These are phyloP conservation scores for Parastagonospora nodorum DNA, from an alignment of 2,329 filamentous ascomycete genomes.

Conservation along the genomic window DNA sequence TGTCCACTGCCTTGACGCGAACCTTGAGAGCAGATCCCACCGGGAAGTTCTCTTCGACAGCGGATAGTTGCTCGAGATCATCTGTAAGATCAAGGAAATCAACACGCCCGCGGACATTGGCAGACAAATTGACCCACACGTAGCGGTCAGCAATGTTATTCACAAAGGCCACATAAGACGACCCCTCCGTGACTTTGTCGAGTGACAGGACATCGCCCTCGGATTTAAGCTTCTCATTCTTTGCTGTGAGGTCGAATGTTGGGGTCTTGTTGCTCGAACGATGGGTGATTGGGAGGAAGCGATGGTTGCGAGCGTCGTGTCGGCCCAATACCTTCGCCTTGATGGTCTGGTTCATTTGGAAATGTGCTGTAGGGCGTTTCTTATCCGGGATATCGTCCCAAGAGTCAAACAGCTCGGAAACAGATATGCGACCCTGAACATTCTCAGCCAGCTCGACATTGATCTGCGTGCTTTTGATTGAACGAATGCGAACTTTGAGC, in stretches of 20 bases:
- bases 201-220: slow-evolving; percentile 70
- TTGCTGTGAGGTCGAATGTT: slow-evolving; percentile 86
- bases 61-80: slow-evolving; percentile 77
- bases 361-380: slow-evolving; percentile 78
- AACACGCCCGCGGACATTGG: slow-evolving; percentile 83
- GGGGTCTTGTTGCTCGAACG: slow-evolving; percentile 72
- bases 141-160: slow-evolving; percentile 84
- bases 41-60: slow-evolving; percentile 81
- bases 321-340: slow-evolving; percentile 80
- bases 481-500: slow-evolving; percentile 78
- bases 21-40: slow-evolving; percentile 86
- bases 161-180: slow-evolving; percentile 79
- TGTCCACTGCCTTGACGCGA: slow-evolving; percentile 75
- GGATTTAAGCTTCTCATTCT: slow-evolving; percentile 60
- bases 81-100: slow-evolving; percentile 83
- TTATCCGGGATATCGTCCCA: slow-evolving; percentile 86
- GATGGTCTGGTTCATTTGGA: slow-evolving; percentile 72
- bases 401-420: slow-evolving; percentile 85
- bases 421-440: slow-evolving; percentile 88
- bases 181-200: slow-evolving; percentile 73
- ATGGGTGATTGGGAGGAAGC: slow-evolving; percentile 90
- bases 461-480: slow-evolving; percentile 87
- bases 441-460: slow-evolving; percentile 89
- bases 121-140: slow-evolving; percentile 89
- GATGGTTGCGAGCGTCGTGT: slow-evolving; percentile 87